These are phyloP conservation scores for Xylaria bambusicola DNA, from an alignment of 495 filamentous ascomycete genomes.

Conservation along the genomic window DNA sequence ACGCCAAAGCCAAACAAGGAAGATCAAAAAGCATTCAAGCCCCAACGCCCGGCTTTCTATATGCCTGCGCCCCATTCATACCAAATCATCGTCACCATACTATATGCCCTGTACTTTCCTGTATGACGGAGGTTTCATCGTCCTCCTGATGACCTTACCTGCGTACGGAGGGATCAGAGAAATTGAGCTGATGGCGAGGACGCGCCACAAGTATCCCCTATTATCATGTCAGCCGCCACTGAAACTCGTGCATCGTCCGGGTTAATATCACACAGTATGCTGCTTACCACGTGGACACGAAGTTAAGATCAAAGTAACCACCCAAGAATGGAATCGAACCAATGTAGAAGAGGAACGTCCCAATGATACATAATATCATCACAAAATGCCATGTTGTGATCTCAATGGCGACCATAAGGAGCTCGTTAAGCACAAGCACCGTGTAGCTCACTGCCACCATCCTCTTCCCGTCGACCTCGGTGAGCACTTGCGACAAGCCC, in stretches of 20 bases:
- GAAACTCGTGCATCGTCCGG: too few species aligned
- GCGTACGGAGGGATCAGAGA: conserved; percentile 83
- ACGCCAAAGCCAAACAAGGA: background rate
- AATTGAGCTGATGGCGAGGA: conserved; percentile 74
- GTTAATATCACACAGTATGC: too few species aligned
- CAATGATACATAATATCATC: conserved; percentile 83
- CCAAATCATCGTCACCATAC: conserved; percentile 8
- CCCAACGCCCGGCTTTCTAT: conserved; percentile 24
- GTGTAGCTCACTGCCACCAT: conserved; percentile 95
- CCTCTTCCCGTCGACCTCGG: conserved; percentile 65
- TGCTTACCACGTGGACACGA: conserved; percentile 65
- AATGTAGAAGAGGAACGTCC: conserved; percentile 77
- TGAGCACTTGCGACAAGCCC: conserved; percentile 83
- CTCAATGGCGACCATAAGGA: conserved; percentile 94
- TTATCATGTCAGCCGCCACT: conserved; percentile 20
- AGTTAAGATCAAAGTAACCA: conserved; percentile 85
- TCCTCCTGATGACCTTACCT: conserved; percentile 78
- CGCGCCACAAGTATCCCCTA: conserved; percentile 86
- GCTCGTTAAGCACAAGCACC: conserved; percentile 88
- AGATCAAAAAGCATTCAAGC: conserved; percentile 11
- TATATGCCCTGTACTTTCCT: conserved; percentile 81
- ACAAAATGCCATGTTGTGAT: conserved; percentile 96
- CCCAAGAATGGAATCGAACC: conserved; percentile 85
- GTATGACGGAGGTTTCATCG: conserved; percentile 89
- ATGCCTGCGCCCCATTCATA: background rate